Base-by-base conservation (phyloP, 306 rosid genomes). In the Quercus wislizeni region DNA sequence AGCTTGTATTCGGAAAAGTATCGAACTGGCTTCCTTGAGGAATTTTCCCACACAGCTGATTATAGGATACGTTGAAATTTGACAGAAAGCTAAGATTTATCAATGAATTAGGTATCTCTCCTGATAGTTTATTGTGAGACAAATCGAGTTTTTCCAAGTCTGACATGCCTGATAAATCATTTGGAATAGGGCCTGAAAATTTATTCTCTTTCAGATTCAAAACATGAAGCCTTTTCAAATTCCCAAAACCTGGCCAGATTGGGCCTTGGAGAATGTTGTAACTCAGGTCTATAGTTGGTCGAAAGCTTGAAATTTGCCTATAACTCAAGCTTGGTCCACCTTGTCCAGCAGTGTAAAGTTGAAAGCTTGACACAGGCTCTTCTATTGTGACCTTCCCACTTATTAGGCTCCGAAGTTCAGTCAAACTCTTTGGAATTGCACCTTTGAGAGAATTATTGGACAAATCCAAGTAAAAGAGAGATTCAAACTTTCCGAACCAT, bases 201-300 rank as follows among this genome's bases (percentile, higher is more conserved):
- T 46, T 61, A 55, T 81, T 85, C 19, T 5, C 12, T 27, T 33
- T 63, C 46, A 81, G 41, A 15, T 55, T 69, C 21, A 81, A 51
- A 41, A 77, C 83, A 59, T 73, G 85, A 14, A 85, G 73, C 25
- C 23, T 21, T 21, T 62, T 78, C 76, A 85, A 23, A 31, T 78
- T 43, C 23, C 85, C 85, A 43, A 81, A 77, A 52, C 76, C 76
- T 54, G 85, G 83, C 83, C 75, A 85, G 74, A 81, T 81, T 55
- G 77, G 46, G 11, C 46, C 46, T 7, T 38, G 46, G 46, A 38
- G 46, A 38, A 38, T 38, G 46, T 38, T 38, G 46, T 38, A 38
- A 7, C 11, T 38, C 46, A 38, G 46, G 46, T 38, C 46, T 38
- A 8, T 38, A 38, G 46, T 38, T 38, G 46, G 46, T 38, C 1